Evolutionary conservation across 2,329 filamentous ascomycete species (phyloP).

Genomic region (Neoscytalidium dimidiatum): DNA sequence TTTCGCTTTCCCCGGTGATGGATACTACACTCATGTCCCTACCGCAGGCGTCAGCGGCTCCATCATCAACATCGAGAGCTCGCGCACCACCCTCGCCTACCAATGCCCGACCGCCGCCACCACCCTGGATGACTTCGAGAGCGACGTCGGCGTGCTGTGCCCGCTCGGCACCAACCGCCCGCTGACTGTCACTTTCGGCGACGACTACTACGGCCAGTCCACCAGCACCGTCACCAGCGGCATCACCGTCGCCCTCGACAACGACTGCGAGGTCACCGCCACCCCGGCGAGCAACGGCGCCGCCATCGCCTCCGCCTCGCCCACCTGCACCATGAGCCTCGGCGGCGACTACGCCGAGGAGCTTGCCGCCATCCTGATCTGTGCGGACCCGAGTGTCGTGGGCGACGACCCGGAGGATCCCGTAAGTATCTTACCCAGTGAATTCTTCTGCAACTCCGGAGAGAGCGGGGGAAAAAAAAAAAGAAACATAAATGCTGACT

Average conservation of each 20-base stretch:
- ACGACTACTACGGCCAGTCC: not conserved
- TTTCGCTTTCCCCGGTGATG: not conserved
- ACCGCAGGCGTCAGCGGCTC: not conserved
- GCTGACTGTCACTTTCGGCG: not conserved
- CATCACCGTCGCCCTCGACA: not conserved
- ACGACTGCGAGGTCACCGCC: slow-evolving; percentile 1
- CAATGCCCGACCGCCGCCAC: not conserved
- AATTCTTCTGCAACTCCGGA: not conserved
- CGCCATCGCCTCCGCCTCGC: not conserved
- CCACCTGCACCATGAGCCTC: not conserved
- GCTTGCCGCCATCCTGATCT: not conserved
- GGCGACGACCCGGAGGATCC: not conserved
- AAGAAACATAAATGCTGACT: not conserved
- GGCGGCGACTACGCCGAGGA: not conserved
- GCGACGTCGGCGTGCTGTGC: slow-evolving; percentile 3
- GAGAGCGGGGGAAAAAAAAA: too few species aligned
- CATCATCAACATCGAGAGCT: not conserved
- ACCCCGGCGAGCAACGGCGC: not conserved
- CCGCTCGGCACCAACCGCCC: not conserved
- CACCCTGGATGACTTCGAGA: not conserved
- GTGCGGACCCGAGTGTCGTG: not conserved
- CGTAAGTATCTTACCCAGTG: not conserved
- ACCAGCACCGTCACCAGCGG: not conserved
- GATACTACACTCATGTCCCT: not conserved
- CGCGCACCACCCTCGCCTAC: slow-evolving; percentile 1